A percentile compares a stretch with the other conserved stretches of the same genome.
phyloP scores from a whole-genome alignment of 139 green algal genomes.

The Limnomonas spitsbergensis region DNA sequence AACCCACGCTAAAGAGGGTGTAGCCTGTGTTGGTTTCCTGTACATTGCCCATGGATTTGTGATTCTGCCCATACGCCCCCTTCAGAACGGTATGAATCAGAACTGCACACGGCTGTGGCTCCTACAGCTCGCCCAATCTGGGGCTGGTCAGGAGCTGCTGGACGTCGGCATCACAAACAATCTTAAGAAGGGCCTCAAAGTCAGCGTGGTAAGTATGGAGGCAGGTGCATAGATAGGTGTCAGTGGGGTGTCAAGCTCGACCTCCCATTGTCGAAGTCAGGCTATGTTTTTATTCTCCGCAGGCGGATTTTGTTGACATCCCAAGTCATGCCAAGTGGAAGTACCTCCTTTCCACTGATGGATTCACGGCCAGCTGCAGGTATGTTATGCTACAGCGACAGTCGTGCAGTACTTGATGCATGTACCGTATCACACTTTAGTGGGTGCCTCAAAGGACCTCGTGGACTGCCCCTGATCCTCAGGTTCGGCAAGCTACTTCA shows the following conservation, averaged over 20 bases:
- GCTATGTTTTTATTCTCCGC: not conserved
- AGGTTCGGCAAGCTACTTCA: constrained; percentile 39
- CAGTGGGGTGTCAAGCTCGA: too few species aligned
- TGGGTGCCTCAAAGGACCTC: too few species aligned
- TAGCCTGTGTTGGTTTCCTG: too few species aligned
- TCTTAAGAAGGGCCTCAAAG: constrained; percentile 26
- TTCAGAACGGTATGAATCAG: constrained; percentile 19
- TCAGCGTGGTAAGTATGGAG: constrained; percentile 13
- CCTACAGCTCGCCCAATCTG: constrained; percentile 9
- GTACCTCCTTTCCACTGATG: constrained; percentile 44
- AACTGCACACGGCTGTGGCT: constrained; percentile 41
- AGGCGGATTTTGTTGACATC: constrained; percentile 30
- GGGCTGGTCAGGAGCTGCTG: constrained; percentile 18
- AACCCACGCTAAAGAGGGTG: too few species aligned
- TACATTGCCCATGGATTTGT: too few species aligned
- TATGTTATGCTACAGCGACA: constrained; percentile 20
- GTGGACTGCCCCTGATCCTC: too few species aligned
- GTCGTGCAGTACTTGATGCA: not conserved
- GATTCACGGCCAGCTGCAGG: constrained; percentile 43
- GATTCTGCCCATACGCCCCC: too few species aligned
- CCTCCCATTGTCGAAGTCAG: too few species aligned
- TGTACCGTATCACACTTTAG: too few species aligned
- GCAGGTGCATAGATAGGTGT: constrained; percentile 2
- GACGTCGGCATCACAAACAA: constrained; percentile 49
- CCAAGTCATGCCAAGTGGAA: constrained; percentile 33